Evolutionary conservation across 305 asterid genomes (phyloP).

Genomic region (Vinca major): DNA sequence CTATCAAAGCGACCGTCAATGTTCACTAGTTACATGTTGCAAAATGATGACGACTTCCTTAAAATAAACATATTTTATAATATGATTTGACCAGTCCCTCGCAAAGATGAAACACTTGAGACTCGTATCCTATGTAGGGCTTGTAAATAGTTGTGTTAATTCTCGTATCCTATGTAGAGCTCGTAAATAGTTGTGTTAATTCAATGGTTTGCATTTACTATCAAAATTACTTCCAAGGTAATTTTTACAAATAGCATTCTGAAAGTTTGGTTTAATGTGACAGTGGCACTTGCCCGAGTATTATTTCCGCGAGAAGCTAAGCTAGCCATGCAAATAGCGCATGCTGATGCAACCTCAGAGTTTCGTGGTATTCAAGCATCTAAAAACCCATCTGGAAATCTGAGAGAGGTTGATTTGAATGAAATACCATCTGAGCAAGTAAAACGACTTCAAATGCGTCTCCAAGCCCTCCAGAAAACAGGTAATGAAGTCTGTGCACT

Average conservation of each 20-base stretch:
- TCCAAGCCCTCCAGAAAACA: conserved; percentile 63
- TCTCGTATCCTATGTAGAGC: not conserved
- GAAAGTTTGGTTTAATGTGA: conserved; percentile 4
- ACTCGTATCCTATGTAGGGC: not conserved
- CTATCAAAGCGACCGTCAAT: not conserved
- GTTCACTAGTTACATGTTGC: not conserved
- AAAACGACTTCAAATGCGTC: conserved; percentile 53
- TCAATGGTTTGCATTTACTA: no score
- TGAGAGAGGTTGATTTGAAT: conserved; percentile 57
- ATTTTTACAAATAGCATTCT: not conserved
- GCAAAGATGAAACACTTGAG: not conserved
- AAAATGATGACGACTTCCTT: not conserved
- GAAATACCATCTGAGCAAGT: conserved; percentile 72
- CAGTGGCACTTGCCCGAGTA: conserved; percentile 83
- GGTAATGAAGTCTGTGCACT: conserved; percentile 25
- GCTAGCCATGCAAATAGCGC: conserved; percentile 73
- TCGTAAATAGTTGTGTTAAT: no score
- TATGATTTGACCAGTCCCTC: not conserved
- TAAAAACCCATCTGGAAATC: conserved; percentile 32
- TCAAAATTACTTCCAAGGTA: no score
- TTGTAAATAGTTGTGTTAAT: no score
- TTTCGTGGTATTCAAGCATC: conserved; percentile 56
- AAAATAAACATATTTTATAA: not conserved
- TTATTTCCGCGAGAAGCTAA: conserved; percentile 68
- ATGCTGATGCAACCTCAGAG: conserved; percentile 58